Evolutionary conservation across 73 alveolate genomes (phyloP).

Genomic region (Paramecium sonneborni): DNA sequence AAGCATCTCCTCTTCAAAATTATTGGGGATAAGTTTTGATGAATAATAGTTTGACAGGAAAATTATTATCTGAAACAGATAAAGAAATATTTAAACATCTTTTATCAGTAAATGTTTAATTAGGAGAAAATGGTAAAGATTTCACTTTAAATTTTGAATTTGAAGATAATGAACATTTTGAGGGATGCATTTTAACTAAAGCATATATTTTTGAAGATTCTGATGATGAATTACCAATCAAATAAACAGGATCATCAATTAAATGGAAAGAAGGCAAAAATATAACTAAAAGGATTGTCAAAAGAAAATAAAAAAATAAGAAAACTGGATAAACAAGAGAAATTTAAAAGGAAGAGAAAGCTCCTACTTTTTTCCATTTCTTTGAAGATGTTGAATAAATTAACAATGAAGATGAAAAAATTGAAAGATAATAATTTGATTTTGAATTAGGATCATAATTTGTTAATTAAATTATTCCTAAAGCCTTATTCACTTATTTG

Average conservation of each 20-base stretch:
- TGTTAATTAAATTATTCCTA: not conserved
- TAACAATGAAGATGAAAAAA: not conserved
- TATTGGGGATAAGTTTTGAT: constrained; percentile 32
- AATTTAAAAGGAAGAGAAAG: constrained; percentile 28
- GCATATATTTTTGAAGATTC: not conserved
- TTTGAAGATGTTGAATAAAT: constrained; percentile 1
- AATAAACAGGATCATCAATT: not conserved
- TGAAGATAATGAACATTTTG: constrained; percentile 22
- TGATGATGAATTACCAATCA: not conserved
- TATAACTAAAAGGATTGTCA: not conserved
- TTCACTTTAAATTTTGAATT: not conserved
- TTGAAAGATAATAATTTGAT: constrained; percentile 19
- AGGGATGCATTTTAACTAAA: not conserved
- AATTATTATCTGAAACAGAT: not conserved
- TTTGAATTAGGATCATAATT: constrained; percentile 8
- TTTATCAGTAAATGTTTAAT: not conserved
- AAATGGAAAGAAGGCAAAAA: constrained; percentile 47
- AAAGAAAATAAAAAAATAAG: constrained; percentile 34
- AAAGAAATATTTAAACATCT: not conserved
- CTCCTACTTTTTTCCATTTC: constrained; percentile 46
- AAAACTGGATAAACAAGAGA: constrained; percentile 54
- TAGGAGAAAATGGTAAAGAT: constrained; percentile 48
- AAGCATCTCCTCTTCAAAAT: not conserved
- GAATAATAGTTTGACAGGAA: constrained; percentile 1
- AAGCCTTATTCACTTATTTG: not conserved